Conservation (phyloP, 306 rosid species). For the Betula pendula region DNA sequence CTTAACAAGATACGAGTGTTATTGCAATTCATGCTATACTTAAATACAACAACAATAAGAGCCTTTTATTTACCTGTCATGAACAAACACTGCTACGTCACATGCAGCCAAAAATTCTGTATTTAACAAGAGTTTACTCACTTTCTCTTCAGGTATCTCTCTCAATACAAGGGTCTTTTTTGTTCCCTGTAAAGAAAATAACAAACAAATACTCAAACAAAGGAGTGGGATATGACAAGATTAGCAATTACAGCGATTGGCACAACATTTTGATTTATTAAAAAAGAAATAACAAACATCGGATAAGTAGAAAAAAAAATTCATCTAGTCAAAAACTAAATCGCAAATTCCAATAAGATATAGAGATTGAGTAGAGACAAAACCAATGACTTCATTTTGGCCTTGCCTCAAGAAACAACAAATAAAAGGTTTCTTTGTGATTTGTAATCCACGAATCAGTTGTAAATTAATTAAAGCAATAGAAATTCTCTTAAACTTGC, state of each 20-base stretch:
- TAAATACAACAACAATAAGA: background rate
- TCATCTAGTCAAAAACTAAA: background rate
- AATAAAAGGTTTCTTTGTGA: too few species aligned
- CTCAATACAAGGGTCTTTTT: slow-evolving; percentile 72
- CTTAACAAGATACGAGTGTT: background rate
- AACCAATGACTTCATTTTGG: too few species aligned
- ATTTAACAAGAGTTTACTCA: slow-evolving; percentile 52
- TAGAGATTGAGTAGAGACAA: too few species aligned
- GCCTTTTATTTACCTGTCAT: slow-evolving; percentile 64
- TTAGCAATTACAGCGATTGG: background rate
- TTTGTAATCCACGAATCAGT: too few species aligned
- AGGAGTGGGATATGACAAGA: slow-evolving; percentile 5
- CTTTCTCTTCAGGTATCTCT: slow-evolving; percentile 89
- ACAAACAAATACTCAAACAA: slow-evolving; percentile 3
- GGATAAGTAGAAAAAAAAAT: background rate
- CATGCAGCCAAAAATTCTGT: slow-evolving; percentile 93
- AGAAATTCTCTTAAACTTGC: too few species aligned
- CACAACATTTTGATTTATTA: background rate
- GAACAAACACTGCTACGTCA: slow-evolving; percentile 87
- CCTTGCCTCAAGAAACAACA: too few species aligned
- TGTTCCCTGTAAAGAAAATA: slow-evolving; percentile 54
- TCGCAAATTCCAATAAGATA: too few species aligned
- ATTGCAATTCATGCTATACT: background rate
- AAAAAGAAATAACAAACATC: background rate
- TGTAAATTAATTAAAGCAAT: too few species aligned